Conservation (phyloP, 306 rosid genomes). For the Quercus parvula region DNA sequence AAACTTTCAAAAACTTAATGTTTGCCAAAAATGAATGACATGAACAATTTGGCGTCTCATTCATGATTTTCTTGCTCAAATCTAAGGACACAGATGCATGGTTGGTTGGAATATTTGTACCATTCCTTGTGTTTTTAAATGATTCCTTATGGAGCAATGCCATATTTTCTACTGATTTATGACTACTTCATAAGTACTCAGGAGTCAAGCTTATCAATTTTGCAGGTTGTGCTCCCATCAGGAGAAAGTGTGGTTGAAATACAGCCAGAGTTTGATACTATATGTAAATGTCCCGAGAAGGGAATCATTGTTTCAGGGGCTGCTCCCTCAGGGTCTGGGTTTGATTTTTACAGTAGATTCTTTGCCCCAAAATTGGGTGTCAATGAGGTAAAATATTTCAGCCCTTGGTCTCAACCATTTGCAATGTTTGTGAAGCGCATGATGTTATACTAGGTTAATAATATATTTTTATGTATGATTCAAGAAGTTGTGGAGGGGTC, state of each 20-base stretch:
- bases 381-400: constrained; percentile 49
- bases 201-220: constrained; percentile 9
- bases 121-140: background rate
- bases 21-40: background rate
- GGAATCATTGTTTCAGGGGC: constrained; percentile 60
- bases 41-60: background rate
- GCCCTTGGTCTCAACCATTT: background rate
- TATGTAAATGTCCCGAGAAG: constrained; percentile 47
- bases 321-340: constrained; percentile 57
- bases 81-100: background rate
- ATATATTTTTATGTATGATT: background rate
- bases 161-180: background rate
- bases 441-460: background rate
- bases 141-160: background rate
- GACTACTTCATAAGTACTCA: background rate
- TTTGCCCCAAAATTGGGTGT: constrained; percentile 61
- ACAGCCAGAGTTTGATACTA: constrained; percentile 47
- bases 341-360: constrained; percentile 63
- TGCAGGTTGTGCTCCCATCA: constrained; percentile 59
- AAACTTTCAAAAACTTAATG: background rate
- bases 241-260: constrained; percentile 43
- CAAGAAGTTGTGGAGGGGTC: background rate
- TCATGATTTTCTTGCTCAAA: background rate
- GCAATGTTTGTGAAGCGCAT: background rate
- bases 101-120: background rate